Evolutionary conservation across 306 rosid genomes (phyloP).

Genomic region (Neltuma alba): DNA sequence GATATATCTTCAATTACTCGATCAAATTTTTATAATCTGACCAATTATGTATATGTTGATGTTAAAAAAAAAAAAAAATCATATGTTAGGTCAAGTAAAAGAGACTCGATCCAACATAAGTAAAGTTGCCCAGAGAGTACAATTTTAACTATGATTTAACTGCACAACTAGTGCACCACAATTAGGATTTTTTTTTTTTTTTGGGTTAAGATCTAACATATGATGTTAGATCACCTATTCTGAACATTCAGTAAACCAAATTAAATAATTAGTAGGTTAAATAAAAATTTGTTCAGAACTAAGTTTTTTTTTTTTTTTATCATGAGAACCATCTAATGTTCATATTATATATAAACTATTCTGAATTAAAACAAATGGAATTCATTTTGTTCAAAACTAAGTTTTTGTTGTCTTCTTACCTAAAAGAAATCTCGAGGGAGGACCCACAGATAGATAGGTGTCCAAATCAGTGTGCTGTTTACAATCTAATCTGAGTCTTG

Average conservation of each 20-base stretch:
- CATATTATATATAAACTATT: too few species aligned
- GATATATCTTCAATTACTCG: neutral
- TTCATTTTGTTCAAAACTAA: neutral
- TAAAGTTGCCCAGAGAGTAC: neutral
- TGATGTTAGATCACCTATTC: neutral
- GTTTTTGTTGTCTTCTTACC: neutral
- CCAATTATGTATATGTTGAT: neutral
- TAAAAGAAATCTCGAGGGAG: neutral
- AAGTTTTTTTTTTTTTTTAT: neutral
- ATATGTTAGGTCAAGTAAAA: neutral
- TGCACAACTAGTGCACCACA: too few species aligned
- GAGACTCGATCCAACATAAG: neutral
- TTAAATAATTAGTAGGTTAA: neutral
- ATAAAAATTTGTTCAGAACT: neutral
- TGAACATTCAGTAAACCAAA: neutral
- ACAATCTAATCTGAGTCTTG: slow-evolving; percentile 56
- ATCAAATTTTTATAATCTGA: too few species aligned
- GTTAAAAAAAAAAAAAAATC: too few species aligned
- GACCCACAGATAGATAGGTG: slow-evolving; percentile 50
- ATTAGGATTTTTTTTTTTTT: too few species aligned
- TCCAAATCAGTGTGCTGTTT: slow-evolving; percentile 73
- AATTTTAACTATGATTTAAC: too few species aligned
- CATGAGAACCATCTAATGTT: too few species aligned
- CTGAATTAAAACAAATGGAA: neutral
- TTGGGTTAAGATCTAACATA: neutral